phyloP scores from a whole-genome alignment of 768 basidiomycete species.

The Leccinum longicurvipes region DNA sequence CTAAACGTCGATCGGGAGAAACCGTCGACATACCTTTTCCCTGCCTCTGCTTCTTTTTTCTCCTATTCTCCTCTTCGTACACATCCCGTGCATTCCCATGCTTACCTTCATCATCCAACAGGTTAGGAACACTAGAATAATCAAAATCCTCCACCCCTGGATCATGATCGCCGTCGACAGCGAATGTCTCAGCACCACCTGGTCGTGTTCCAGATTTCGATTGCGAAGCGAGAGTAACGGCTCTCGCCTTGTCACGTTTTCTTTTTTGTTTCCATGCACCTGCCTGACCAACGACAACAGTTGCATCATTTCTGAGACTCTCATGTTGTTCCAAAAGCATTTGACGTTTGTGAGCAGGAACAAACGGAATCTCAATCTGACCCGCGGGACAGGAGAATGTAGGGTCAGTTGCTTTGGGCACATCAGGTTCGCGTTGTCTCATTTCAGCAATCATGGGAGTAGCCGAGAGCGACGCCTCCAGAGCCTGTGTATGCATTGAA shows the following conservation, averaged over 20 bases:
- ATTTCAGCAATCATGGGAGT: constrained; percentile 1
- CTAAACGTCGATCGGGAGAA: not conserved
- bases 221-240: not conserved
- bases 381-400: constrained; percentile 34
- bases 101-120: constrained; percentile 56
- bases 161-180: constrained; percentile 9
- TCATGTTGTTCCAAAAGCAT: constrained; percentile 10
- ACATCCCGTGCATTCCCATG: constrained; percentile 20
- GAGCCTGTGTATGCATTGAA: constrained; percentile 8
- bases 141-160: constrained; percentile 53
- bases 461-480: not conserved
- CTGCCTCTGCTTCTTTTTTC: constrained; percentile 53
- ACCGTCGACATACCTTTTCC: constrained; percentile 33
- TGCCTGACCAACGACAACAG: constrained; percentile 69
- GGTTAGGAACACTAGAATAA: constrained; percentile 65
- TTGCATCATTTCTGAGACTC: constrained; percentile 51
- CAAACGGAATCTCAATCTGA: constrained; percentile 73
- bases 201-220: constrained; percentile 2
- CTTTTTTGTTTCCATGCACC: constrained; percentile 67
- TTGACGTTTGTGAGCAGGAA: constrained; percentile 62
- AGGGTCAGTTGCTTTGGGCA: constrained; percentile 6
- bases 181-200: constrained; percentile 2
- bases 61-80: constrained; percentile 32
- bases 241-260: constrained; percentile 21
- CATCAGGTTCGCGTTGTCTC: not conserved